phyloP scores from a whole-genome alignment of 768 basidiomycete species.

The Calocybe indica region DNA sequence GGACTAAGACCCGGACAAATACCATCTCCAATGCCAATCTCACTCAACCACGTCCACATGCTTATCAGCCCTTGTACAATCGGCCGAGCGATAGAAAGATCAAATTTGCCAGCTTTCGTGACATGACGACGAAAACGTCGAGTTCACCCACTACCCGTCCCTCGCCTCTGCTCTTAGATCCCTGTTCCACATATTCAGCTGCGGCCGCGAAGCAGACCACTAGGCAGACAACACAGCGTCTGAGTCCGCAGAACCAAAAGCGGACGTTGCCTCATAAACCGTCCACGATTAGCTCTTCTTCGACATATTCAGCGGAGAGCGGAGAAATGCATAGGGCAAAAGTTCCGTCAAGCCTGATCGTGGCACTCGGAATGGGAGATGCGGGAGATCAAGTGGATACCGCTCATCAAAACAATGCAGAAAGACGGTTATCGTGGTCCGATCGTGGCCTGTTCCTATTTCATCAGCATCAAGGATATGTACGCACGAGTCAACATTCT shows the following conservation, averaged over 20 bases:
- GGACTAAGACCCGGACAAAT: conserved; percentile 27
- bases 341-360: conserved; percentile 24
- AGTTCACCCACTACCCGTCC: not conserved
- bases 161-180: not conserved
- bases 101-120: conserved; percentile 26
- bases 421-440: too few relatives aligned
- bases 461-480: too few relatives aligned
- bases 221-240: not conserved
- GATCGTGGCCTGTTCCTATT: conserved; percentile 7
- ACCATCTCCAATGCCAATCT: conserved; percentile 33
- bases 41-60: conserved; percentile 14
- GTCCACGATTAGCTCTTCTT: conserved; percentile 21
- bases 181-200: not conserved
- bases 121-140: conserved; percentile 4
- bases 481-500: conserved; percentile 5
- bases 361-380: conserved; percentile 27
- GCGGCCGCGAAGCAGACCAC: not conserved
- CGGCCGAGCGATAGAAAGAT: conserved; percentile 28
- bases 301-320: conserved; percentile 23
- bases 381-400: conserved; percentile 12
- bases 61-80: conserved; percentile 22
- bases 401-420: too few relatives aligned
- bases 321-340: conserved; percentile 21
- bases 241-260: conserved; percentile 1
- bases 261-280: conserved; percentile 17